Evolutionary conservation across 2,329 filamentous ascomycete species (phyloP).

Genomic region (Diaporthe vexans): DNA sequence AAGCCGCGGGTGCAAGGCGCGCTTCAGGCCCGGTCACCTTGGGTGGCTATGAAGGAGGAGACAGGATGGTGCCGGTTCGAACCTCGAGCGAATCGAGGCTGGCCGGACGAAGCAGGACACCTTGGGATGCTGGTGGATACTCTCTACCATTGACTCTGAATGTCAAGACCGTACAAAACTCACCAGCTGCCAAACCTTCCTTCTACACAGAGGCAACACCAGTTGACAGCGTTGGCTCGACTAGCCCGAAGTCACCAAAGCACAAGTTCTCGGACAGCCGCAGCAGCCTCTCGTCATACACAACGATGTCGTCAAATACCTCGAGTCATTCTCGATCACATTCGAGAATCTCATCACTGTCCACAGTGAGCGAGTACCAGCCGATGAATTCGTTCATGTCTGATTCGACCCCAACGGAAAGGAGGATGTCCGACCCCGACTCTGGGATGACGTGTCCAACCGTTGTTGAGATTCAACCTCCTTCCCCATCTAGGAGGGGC

Average conservation of each 20-base stretch:
- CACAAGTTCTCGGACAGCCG: slow-evolving; percentile 66
- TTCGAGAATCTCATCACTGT: slow-evolving; percentile 68
- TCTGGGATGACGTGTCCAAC: slow-evolving; percentile 41
- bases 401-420: slow-evolving; percentile 56
- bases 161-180: slow-evolving; percentile 50
- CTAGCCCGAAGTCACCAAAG: slow-evolving; percentile 53
- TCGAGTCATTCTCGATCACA: slow-evolving; percentile 61
- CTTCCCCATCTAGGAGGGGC: slow-evolving; percentile 45
- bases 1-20: slow-evolving; percentile 34
- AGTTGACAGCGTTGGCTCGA: slow-evolving; percentile 41
- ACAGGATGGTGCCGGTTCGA: slow-evolving; percentile 19
- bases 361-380: slow-evolving; percentile 61
- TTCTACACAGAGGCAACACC: slow-evolving; percentile 46
- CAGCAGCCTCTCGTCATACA: slow-evolving; percentile 66
- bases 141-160: slow-evolving; percentile 60
- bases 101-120: slow-evolving; percentile 56
- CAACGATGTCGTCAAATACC: slow-evolving; percentile 56
- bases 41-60: slow-evolving; percentile 30
- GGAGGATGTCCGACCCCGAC: slow-evolving; percentile 49
- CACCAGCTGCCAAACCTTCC: slow-evolving; percentile 42
- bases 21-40: slow-evolving; percentile 30
- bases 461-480: slow-evolving; percentile 43
- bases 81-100: slow-evolving; percentile 49
- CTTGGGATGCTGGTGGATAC: slow-evolving; percentile 67
- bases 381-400: slow-evolving; percentile 51